These are phyloP conservation scores for Sporisorium scitamineum DNA, from an alignment of 1,284 basidiomycete species.

Conservation along the genomic window DNA sequence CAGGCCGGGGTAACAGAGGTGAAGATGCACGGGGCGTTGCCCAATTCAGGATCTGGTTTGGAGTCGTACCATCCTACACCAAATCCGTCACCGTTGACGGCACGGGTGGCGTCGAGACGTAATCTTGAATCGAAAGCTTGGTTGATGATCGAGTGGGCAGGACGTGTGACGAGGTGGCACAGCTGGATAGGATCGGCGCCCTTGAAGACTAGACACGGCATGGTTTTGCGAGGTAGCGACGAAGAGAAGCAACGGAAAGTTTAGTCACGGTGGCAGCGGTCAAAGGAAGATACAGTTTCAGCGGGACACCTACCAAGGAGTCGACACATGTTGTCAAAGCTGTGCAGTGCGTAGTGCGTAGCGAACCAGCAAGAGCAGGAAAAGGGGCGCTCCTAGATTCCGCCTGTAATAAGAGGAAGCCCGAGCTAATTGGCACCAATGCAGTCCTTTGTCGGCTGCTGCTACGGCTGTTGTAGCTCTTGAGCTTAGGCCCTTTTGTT, in stretches of 20 bases:
- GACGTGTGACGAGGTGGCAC: slow-evolving; percentile 82
- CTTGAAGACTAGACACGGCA: slow-evolving; percentile 59
- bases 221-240: neutral
- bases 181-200: slow-evolving; percentile 57
- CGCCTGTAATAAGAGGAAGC: neutral
- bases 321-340: slow-evolving; percentile 33
- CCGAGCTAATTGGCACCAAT: neutral
- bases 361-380: neutral
- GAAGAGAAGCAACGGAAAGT: neutral
- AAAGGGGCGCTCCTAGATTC: neutral
- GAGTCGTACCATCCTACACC: slow-evolving; percentile 82
- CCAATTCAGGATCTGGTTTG: slow-evolving; percentile 44
- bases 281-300: neutral
- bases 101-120: slow-evolving; percentile 70
- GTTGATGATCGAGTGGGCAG: slow-evolving; percentile 85
- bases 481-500: neutral
- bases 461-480: neutral
- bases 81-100: slow-evolving; percentile 85
- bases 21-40: slow-evolving; percentile 83
- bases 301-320: slow-evolving; percentile 40
- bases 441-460: neutral
- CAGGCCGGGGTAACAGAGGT: slow-evolving; percentile 83
- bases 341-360: neutral
- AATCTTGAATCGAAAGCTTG: slow-evolving; percentile 66
- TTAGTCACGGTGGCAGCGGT: neutral